These are phyloP conservation scores for Linum trigynum DNA, from an alignment of 345 rosid species.

Conservation along the genomic window DNA sequence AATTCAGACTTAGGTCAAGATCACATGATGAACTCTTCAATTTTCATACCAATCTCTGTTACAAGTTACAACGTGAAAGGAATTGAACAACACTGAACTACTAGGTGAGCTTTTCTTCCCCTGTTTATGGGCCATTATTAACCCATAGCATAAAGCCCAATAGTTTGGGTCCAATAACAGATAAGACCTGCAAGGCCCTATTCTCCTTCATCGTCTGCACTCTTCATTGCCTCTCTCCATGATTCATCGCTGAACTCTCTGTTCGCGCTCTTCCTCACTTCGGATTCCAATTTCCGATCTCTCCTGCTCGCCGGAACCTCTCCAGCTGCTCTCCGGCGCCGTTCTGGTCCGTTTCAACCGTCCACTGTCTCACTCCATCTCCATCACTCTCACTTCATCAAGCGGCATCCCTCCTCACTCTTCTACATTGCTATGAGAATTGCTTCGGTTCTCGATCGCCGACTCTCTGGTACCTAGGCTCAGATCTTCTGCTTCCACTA, in stretches of 20 bases:
- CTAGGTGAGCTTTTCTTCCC: too few species aligned
- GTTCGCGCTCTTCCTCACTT: background rate
- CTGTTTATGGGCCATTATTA: background rate
- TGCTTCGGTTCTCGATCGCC: background rate
- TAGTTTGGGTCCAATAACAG: background rate
- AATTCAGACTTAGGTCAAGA: too few species aligned
- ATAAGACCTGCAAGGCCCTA: background rate
- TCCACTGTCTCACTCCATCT: background rate
- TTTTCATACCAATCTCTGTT: too few species aligned
- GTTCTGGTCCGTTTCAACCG: background rate
- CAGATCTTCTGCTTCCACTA: background rate
- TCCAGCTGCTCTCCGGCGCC: constrained; percentile 7
- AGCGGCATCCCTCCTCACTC: background rate
- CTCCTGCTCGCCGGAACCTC: background rate
- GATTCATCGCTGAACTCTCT: background rate
- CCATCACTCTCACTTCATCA: too few species aligned
- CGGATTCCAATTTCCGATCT: too few species aligned
- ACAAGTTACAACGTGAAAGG: too few species aligned
- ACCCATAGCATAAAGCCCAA: background rate
- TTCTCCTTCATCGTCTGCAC: background rate
- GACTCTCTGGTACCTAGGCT: background rate
- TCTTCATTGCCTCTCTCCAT: background rate
- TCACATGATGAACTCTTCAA: too few species aligned
- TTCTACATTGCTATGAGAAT: background rate
- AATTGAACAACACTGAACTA: too few species aligned